Evolutionary conservation across 2,329 filamentous ascomycete genomes (phyloP), one percentile per base, ranked within the genome.

Genomic region (Colletotrichum gloeosporioides): DNA sequence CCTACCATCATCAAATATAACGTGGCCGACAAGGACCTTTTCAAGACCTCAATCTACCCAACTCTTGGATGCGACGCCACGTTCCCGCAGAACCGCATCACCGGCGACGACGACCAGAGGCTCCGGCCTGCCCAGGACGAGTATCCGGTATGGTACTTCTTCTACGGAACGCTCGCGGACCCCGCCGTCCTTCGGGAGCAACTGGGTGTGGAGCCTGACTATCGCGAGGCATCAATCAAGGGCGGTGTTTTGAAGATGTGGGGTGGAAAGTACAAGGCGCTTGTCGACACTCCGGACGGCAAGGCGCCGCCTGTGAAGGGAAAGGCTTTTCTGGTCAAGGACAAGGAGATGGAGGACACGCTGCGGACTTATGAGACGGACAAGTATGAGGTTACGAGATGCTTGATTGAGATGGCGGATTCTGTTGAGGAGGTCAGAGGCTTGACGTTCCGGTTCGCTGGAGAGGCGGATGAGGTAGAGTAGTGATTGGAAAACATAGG

Each of bases 271-370:
- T 32, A 62, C 16, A 18, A 31, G 9, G 57, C 57, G 7, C 57
- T 62, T 31, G 27, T 62, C 0, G 29, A 62, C 13, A 16, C 57
- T 7, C 57, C 0, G 10, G 57, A 29, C 3, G 16, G n/a, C 15
- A 32, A 31, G 10, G 18, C 29, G 8, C 44, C 44, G 44, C 10
- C 10, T 49, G 31, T 29, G 4, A 9, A 62, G 0, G 57, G 27
- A n/a, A n/a, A n/a, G 9, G 29, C 57, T n/a, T 62, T 62, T 8
- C 0, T 0, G 2, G 57, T 22, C 15, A 8, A 0, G 57, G 2
- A 31, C 2, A 2, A 22, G 18, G 29, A 62, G 16, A 0, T n/a
- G 3, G 57, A 32, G 6, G 57, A 62, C 4, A 29, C 27, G 25
- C 57, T 62, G 6, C 57, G n/a, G 29, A 32, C 57, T 4, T 62